Percentiles rank a stretch among this genome's conserved stretches.
phyloP scores from a whole-genome alignment of 208 protist species.

The Trichomonas gallinae region DNA sequence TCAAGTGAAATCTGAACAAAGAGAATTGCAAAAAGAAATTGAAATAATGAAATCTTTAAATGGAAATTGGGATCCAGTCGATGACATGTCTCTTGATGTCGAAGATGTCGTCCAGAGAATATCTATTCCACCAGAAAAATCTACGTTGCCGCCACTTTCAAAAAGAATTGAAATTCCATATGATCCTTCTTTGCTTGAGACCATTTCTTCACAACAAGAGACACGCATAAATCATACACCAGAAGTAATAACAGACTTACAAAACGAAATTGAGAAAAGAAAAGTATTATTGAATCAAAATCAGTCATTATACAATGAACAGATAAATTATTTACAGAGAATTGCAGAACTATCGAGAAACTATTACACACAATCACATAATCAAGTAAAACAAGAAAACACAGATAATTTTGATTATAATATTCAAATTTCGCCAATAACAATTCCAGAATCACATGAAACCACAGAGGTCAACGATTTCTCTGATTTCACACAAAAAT shows the following conservation, averaged over 20 bases:
- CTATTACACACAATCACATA: background rate
- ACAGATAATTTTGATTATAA: background rate
- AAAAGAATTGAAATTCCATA: background rate
- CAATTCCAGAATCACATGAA: background rate
- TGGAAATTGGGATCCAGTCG: background rate
- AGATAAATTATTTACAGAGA: background rate
- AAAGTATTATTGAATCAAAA: background rate
- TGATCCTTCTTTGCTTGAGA: background rate
- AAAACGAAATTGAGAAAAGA: background rate
- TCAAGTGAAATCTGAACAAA: background rate
- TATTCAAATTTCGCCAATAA: background rate
- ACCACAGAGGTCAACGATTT: background rate
- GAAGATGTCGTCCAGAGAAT: background rate
- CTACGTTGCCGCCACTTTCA: background rate
- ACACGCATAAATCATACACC: background rate
- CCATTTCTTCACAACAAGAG: background rate
- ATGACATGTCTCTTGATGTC: background rate
- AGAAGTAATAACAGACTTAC: background rate
- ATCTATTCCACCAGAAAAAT: background rate
- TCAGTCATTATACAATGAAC: background rate
- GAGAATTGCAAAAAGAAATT: background rate
- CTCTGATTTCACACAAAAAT: background rate
- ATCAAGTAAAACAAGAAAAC: background rate
- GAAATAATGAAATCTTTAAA: background rate
- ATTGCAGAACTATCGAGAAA: background rate